Percentiles rank a stretch among this genome's conserved stretches.
These are phyloP conservation scores for Rhizoclosmatium globosum DNA, from an alignment of 192 early-diverging fungal genomes.

Conservation along the genomic window DNA sequence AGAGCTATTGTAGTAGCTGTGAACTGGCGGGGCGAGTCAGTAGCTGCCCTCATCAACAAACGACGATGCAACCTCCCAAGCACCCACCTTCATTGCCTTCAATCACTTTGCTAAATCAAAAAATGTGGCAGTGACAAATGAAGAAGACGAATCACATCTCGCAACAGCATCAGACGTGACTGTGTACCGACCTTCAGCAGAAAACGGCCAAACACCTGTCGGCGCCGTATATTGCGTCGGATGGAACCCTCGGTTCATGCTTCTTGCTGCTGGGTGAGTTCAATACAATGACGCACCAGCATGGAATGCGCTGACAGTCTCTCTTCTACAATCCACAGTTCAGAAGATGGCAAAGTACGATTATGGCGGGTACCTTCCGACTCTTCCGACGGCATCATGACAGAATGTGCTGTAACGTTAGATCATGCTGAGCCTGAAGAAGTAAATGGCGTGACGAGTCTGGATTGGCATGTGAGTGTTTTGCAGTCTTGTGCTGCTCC, in stretches of 20 bases:
- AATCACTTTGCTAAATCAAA: neutral
- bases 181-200: constrained; percentile 9
- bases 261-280: constrained; percentile 83
- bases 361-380: constrained; percentile 82
- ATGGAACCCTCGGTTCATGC: constrained; percentile 75
- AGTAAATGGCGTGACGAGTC: constrained; percentile 79
- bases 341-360: constrained; percentile 85
- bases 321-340: constrained; percentile 37
- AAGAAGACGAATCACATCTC: constrained; percentile 12
- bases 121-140: neutral
- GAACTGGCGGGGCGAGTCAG: too few relatives aligned
- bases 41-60: too few relatives aligned
- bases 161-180: constrained; percentile 25
- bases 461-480: constrained; percentile 85
- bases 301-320: too few relatives aligned
- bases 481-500: neutral
- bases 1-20: too few relatives aligned
- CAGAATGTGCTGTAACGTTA: constrained; percentile 67
- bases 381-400: constrained; percentile 52
- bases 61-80: too few relatives aligned
- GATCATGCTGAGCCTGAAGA: constrained; percentile 37
- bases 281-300: neutral
- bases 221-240: constrained; percentile 31
- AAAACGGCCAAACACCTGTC: neutral
- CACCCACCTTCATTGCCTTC: too few relatives aligned